Evolutionary conservation across 192 early-diverging fungal genomes (phyloP).

Genomic region (Coemansia sp.): DNA sequence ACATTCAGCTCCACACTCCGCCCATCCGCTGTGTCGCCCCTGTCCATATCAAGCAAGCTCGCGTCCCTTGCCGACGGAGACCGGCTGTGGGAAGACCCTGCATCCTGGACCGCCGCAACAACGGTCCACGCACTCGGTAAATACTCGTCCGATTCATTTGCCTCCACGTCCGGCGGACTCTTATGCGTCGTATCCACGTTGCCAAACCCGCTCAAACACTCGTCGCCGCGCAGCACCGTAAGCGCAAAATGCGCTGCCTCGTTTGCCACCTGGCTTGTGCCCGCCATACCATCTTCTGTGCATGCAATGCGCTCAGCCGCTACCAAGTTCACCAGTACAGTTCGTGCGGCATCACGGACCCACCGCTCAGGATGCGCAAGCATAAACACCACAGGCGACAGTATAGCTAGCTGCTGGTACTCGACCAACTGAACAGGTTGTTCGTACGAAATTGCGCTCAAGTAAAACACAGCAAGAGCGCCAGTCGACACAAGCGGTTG

Average conservation of each 20-base stretch:
- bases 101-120: not conserved
- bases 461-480: slow-evolving; percentile 34
- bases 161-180: not conserved
- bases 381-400: slow-evolving; percentile 31
- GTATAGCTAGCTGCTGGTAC: slow-evolving; percentile 20
- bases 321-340: slow-evolving; percentile 39
- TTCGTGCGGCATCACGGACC: slow-evolving; percentile 45
- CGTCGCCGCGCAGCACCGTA: slow-evolving; percentile 30
- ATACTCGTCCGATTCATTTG: slow-evolving; percentile 2
- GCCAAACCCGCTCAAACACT: slow-evolving; percentile 41
- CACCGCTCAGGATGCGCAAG: slow-evolving; percentile 43
- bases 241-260: slow-evolving; percentile 37
- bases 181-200: slow-evolving; percentile 22
- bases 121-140: not conserved
- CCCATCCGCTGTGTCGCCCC: not conserved
- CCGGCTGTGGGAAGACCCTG: not conserved
- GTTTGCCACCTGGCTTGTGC: slow-evolving; percentile 11
- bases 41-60: not conserved
- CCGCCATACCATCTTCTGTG: not conserved
- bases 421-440: slow-evolving; percentile 19
- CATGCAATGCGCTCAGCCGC: slow-evolving; percentile 29
- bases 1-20: not conserved
- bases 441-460: slow-evolving; percentile 48
- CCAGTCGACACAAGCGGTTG: slow-evolving; percentile 26
- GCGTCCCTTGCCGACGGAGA: not conserved